Evolutionary conservation across 2,329 filamentous ascomycete species (phyloP), one percentile per base, ranked within the genome.

Genomic region (Proliferodiscus dingleyae): DNA sequence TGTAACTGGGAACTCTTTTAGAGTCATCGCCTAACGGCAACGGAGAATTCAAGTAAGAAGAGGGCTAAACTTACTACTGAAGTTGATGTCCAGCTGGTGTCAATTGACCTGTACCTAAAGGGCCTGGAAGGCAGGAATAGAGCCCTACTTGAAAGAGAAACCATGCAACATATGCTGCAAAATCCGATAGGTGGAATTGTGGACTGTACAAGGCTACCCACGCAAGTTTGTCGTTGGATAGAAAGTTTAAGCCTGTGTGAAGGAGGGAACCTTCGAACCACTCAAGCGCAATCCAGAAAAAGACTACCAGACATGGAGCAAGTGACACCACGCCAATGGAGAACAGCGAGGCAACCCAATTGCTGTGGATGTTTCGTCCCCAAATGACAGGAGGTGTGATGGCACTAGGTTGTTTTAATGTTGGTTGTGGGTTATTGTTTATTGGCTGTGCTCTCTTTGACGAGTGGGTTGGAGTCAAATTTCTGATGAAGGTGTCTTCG

Each of bases 41-140:
- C 24, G 11, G 24, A 11, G 24, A 26, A 26, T 26, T 26, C 11
- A 26, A 26, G 24, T 26, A 26, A 26, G 24, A 26, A 26, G 24
- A 11, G 24, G 24, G 24, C 11, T 26, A 26, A 26, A 26, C 24
- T 26, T 26, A 26, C 24, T 72, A 72, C 5, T 63, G 60, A 8
- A 72, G 59, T 19, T 71, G 56, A 49, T 71, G 51, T 1, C 69
- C 69, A 13, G 68, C 70, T 3, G 70, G 69, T 0, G 69, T 72
- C 10, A 64, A 60, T 38, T 72, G 69, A 3, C 69, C 70, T 4
- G 55, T 61, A 15, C 60, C 60, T 29, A 61, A 47, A 30, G 56
- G 51, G 13, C 62, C 57, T 2, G 65, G 65, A 22, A 68, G 54
- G 32, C 60, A 61, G 28, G 51, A 49, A 50, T 68, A 68, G 10